Evolutionary conservation across 495 filamentous ascomycete genomes (phyloP).

Genomic region (Filosporella fistucella): DNA sequence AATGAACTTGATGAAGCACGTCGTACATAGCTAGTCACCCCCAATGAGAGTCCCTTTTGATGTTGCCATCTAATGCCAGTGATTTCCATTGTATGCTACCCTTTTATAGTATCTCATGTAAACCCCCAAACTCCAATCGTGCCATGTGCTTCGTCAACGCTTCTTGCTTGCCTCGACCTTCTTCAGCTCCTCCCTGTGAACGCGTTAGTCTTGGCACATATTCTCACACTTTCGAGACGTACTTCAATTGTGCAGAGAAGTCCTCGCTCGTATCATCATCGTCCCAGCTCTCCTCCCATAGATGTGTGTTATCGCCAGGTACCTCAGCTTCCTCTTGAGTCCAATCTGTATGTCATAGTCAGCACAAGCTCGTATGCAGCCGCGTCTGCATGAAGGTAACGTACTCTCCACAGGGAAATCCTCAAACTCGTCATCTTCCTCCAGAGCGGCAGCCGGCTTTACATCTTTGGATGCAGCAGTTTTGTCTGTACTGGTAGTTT

Average conservation of each 20-base stretch:
- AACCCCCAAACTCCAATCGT: conserved; percentile 25
- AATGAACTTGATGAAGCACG: conserved; percentile 18
- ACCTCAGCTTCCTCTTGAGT: conserved; percentile 80
- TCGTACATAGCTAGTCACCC: conserved; percentile 16
- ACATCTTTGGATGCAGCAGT: conserved; percentile 28
- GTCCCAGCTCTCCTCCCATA: conserved; percentile 99
- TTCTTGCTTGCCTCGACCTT: conserved; percentile 76
- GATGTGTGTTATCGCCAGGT: conserved; percentile 65
- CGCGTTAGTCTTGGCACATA: conserved; percentile 11
- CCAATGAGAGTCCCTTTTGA: conserved; percentile 17
- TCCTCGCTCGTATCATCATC: conserved; percentile 97
- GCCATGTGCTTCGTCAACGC: conserved; percentile 30
- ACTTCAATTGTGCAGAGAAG: conserved; percentile 95
- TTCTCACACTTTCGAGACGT: conserved; percentile 26
- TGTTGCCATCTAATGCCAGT: conserved; percentile 14
- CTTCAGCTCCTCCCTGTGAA: conserved; percentile 83
- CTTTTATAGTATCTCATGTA: conserved; percentile 16
- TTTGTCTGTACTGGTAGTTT: conserved; percentile 18
- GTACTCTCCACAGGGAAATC: conserved; percentile 96
- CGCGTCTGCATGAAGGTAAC: conserved; percentile 18
- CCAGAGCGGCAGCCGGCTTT: conserved; percentile 57
- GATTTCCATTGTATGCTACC: conserved; percentile 23
- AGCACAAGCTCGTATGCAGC: neutral
- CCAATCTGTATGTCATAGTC: conserved; percentile 61
- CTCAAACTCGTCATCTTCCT: conserved; percentile 98